These are phyloP conservation scores for Plasmopara halstedii DNA, from an alignment of 352 stramenopile genomes.

Conservation along the genomic window DNA sequence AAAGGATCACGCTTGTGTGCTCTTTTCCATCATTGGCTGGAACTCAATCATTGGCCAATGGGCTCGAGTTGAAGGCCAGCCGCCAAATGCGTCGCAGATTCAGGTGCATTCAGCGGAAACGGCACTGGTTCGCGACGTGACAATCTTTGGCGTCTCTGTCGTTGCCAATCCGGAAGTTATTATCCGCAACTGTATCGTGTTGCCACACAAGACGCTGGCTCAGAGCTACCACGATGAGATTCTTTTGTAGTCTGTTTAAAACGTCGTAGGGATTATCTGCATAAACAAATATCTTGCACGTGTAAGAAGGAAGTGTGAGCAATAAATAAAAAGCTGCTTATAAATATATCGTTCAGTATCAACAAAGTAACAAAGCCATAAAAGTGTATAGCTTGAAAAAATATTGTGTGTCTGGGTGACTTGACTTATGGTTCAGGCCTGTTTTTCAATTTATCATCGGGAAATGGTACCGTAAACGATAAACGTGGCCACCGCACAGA, in stretches of 20 bases:
- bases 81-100: conserved; percentile 70
- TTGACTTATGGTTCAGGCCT: too few species aligned
- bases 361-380: too few species aligned
- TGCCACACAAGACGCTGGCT: conserved; percentile 83
- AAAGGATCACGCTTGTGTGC: conserved; percentile 81
- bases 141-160: conserved; percentile 85
- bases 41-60: conserved; percentile 86
- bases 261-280: conserved; percentile 85
- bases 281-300: conserved; percentile 1
- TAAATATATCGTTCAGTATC: too few species aligned
- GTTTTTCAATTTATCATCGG: too few species aligned
- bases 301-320: too few species aligned
- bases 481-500: too few species aligned
- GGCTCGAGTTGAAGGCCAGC: conserved; percentile 76
- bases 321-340: too few species aligned
- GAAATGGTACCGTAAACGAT: too few species aligned
- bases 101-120: conserved; percentile 61
- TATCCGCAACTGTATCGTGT: conserved; percentile 86
- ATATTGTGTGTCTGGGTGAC: too few species aligned
- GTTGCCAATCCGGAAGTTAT: conserved; percentile 81
- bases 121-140: conserved; percentile 79
- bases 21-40: conserved; percentile 85
- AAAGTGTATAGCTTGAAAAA: too few species aligned
- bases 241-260: conserved; percentile 79
- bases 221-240: conserved; percentile 88